Evolutionary conservation across 805 yeast genomes (phyloP).

Genomic region (Saturnispora zaruensis): DNA sequence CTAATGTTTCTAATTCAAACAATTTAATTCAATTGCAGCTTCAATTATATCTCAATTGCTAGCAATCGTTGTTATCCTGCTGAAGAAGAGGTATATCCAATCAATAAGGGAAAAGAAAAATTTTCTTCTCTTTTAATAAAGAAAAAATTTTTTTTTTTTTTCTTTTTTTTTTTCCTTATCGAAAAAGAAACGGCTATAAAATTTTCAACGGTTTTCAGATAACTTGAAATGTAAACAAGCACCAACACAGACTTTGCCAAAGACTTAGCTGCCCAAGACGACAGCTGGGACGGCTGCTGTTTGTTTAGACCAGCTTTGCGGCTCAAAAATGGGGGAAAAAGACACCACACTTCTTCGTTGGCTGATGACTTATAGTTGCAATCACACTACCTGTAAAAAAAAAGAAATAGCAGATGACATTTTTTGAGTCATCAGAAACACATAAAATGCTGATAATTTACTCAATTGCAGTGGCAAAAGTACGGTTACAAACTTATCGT

Average conservation of each 20-base stretch:
- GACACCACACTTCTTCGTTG: neutral
- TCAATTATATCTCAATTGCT: too few relatives aligned
- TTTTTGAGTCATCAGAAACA: neutral
- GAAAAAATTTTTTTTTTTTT: neutral
- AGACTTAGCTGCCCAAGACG: too few relatives aligned
- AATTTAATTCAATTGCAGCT: slow-evolving; percentile 7
- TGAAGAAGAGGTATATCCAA: neutral
- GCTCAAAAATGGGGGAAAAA: neutral
- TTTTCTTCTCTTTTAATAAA: neutral
- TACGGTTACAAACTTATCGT: neutral
- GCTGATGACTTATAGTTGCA: neutral
- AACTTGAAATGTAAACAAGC: too few relatives aligned
- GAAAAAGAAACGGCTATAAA: neutral
- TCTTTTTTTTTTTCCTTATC: neutral
- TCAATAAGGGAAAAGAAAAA: neutral
- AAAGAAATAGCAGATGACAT: neutral
- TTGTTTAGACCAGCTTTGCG: too few relatives aligned
- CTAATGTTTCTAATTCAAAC: neutral
- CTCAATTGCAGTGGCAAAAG: neutral
- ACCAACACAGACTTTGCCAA: too few relatives aligned
- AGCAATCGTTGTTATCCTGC: neutral
- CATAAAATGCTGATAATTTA: neutral
- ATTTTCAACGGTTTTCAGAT: neutral
- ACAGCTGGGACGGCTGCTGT: too few relatives aligned
- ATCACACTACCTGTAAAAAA: neutral